Conservation (phyloP, 202 grass and related monocot species). For the Zoysia matrella region DNA sequence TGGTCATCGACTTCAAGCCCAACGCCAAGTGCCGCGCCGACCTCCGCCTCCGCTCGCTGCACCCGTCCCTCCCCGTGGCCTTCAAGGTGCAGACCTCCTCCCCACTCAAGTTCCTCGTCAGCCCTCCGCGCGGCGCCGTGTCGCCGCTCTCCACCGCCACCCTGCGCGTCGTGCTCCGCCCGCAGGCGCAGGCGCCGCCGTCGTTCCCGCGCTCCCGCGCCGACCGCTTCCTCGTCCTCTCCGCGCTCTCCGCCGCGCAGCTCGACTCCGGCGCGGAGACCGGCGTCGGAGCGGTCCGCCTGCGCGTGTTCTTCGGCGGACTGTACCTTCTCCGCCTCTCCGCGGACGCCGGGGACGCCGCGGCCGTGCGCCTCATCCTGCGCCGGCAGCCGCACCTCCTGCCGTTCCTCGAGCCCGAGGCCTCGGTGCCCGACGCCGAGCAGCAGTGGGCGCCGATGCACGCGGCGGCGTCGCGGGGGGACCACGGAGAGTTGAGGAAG, state of each 20-base stretch:
- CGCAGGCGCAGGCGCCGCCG: slow-evolving; percentile 61
- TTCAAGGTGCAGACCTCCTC: slow-evolving; percentile 96
- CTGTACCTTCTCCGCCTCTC: slow-evolving; percentile 50
- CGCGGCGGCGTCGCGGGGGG: slow-evolving; percentile 68
- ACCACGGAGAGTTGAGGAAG: slow-evolving; percentile 51
- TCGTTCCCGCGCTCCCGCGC: slow-evolving; percentile 76
- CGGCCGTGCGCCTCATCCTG: slow-evolving; percentile 64
- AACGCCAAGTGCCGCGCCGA: slow-evolving; percentile 73
- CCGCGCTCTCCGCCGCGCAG: slow-evolving; percentile 63
- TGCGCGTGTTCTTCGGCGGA: slow-evolving; percentile 83
- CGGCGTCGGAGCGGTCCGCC: slow-evolving; percentile 47
- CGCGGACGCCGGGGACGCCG: slow-evolving; percentile 49
- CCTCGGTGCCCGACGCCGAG: slow-evolving; percentile 44
- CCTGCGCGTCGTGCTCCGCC: slow-evolving; percentile 85
- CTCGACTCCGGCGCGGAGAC: not conserved
- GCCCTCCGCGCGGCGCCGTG: slow-evolving; percentile 70
- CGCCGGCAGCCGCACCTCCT: slow-evolving; percentile 70
- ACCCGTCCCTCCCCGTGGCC: slow-evolving; percentile 59
- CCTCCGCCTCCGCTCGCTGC: slow-evolving; percentile 74
- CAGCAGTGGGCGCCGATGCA: slow-evolving; percentile 66
- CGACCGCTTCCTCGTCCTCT: slow-evolving; percentile 86
- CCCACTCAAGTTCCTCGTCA: slow-evolving; percentile 94
- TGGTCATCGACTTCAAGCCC: slow-evolving; percentile 82
- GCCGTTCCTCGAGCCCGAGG: slow-evolving; percentile 55
- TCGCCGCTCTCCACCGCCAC: slow-evolving; percentile 60